Evolutionary conservation across 805 yeast species (phyloP).

Genomic region (Wickerhamiella nectarea): DNA sequence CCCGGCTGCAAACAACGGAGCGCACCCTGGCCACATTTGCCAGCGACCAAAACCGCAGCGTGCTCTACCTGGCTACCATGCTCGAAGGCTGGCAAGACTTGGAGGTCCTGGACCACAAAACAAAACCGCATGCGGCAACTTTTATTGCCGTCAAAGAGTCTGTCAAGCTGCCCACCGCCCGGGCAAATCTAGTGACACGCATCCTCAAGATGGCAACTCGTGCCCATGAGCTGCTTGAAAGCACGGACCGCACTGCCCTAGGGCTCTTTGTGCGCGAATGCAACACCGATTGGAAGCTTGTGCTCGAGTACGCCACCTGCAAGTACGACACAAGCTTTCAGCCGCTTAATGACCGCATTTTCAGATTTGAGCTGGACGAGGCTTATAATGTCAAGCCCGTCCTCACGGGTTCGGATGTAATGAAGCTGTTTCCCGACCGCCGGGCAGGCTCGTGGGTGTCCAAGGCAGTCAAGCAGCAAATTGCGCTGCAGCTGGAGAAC

Average conservation of each 20-base stretch:
- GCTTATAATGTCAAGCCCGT: conserved; percentile 46
- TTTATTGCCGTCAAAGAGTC: conserved; percentile 53
- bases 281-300: conserved; percentile 39
- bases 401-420: conserved; percentile 56
- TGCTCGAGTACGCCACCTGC: conserved; percentile 27
- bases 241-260: conserved; percentile 29
- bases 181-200: conserved; percentile 37
- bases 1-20: conserved; percentile 16
- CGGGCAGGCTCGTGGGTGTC: conserved; percentile 88
- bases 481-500: conserved; percentile 2
- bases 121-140: conserved; percentile 29
- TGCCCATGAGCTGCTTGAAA: conserved; percentile 23
- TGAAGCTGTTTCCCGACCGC: conserved; percentile 31
- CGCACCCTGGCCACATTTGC: conserved; percentile 11
- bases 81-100: conserved; percentile 37
- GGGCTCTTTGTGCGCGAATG: conserved; percentile 47
- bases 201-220: conserved; percentile 28
- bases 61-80: conserved; percentile 29
- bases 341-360: conserved; percentile 22
- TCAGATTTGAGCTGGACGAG: conserved; percentile 27
- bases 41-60: neutral
- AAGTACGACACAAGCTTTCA: conserved; percentile 25
- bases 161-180: conserved; percentile 45
- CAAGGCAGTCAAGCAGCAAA: conserved; percentile 8
- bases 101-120: conserved; percentile 30